These are phyloP conservation scores for Kluyveromyces siamensis DNA, from an alignment of 805 yeast species.

Conservation along the genomic window DNA sequence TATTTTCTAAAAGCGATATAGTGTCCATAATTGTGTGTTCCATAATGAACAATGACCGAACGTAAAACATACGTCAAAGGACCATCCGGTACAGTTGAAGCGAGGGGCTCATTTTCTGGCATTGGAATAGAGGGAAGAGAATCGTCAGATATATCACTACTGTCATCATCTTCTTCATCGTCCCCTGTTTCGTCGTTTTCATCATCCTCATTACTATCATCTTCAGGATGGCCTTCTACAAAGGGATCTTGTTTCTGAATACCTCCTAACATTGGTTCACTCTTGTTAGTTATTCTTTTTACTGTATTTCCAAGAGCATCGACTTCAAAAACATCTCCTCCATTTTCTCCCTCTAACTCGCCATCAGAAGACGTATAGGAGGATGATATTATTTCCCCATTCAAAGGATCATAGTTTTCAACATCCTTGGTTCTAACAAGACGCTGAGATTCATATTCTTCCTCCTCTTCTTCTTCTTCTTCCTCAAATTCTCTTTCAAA, in stretches of 20 bases:
- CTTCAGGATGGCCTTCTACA: conserved; percentile 7
- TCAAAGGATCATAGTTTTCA: conserved; percentile 22
- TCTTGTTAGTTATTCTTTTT: conserved; percentile 9
- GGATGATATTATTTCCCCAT: conserved; percentile 14
- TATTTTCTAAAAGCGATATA: conserved; percentile 78
- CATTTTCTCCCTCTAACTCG: conserved; percentile 10
- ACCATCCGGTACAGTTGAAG: conserved; percentile 29
- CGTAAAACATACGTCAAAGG: conserved; percentile 59
- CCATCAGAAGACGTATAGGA: conserved; percentile 11
- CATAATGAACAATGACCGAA: conserved; percentile 87
- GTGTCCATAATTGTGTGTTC: conserved; percentile 97
- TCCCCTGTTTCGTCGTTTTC: conserved; percentile 9
- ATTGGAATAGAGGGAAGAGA: neutral
- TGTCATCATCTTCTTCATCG: conserved; percentile 8
- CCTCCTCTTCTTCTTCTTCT: conserved; percentile 23
- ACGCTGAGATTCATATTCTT: conserved; percentile 1
- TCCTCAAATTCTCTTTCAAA: conserved; percentile 28
- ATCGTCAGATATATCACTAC: conserved; percentile 4
- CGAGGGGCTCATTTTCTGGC: conserved; percentile 1
- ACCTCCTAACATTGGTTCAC: conserved; percentile 5
- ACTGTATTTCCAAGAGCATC: conserved; percentile 29
- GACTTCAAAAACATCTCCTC: conserved; percentile 18
- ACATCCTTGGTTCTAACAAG: conserved; percentile 9
- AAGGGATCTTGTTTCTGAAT: conserved; percentile 4
- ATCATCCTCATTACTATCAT: conserved; percentile 5